Conservation (phyloP, 2,329 filamentous ascomycete species). For the Alternaria postmessia region DNA sequence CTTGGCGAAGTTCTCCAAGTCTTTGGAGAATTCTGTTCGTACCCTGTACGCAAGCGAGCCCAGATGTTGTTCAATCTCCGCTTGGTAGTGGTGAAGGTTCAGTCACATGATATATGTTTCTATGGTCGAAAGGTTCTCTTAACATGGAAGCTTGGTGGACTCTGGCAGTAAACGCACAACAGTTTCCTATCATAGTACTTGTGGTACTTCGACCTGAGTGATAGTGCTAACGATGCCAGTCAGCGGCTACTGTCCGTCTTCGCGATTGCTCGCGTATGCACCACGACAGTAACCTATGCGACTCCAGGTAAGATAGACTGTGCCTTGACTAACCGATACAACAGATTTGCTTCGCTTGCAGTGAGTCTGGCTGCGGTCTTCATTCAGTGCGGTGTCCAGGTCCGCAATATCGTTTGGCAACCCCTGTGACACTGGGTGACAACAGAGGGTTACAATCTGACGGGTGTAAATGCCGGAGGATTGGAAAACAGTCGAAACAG, state of each 20-base stretch:
- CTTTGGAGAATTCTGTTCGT: not conserved
- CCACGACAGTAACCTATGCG: not conserved
- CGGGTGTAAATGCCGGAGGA: not conserved
- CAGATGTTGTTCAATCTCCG: not conserved
- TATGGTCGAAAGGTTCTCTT: not conserved
- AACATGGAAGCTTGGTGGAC: not conserved
- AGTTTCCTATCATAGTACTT: not conserved
- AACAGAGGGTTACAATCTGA: not conserved
- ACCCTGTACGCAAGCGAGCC: slow-evolving; percentile 1
- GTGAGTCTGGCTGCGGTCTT: not conserved
- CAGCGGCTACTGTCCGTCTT: not conserved
- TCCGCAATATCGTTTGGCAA: not conserved
- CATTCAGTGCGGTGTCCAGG: not conserved
- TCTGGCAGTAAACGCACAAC: not conserved
- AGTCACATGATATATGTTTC: not conserved
- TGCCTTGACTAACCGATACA: not conserved
- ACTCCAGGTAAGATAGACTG: not conserved
- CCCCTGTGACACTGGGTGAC: not conserved
- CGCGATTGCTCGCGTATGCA: not conserved
- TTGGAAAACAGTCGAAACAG: not conserved
- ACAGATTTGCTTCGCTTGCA: not conserved
- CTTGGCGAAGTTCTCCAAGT: not conserved
- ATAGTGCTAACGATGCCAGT: not conserved
- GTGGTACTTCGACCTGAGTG: too few species aligned
- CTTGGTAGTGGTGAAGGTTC: not conserved